Base-by-base conservation (phyloP, 768 basidiomycete species). In the Rhizopogon sp. region DNA sequence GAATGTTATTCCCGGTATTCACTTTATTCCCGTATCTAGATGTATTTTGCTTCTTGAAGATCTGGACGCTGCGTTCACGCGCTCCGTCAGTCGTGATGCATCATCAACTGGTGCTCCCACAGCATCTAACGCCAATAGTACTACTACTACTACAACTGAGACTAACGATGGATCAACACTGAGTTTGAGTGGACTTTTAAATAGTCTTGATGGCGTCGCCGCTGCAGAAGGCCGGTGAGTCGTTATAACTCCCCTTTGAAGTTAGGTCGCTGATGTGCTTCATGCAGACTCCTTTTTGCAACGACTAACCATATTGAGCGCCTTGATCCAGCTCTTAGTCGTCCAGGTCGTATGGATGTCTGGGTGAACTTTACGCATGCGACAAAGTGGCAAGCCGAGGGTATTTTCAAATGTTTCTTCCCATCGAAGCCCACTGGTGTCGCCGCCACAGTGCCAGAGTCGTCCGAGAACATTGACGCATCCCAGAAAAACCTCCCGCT, bases 251-350 rank as follows among this genome's bases (percentile, higher is more conserved):
- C 40, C 45, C 57, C 58, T 59, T 56, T 49, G 52, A 62, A 85
- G 88, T 41, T 77, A 94, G 55, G 76, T 94, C 9, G 93, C 94
- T 69, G 92, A 92, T 50, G 92, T 91, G 3, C 46, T 56, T 61
- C 58, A 57, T 47, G 52, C 62, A 86, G 90, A 40, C 79, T 96
- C 56, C 77, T 95, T 9, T 94, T 95, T 69, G 93, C 92, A 52
- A 93, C 91, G 6, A 93, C 91, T 11, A 97, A 97, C 72, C 93
- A 96, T 66, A 91, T 93, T 62, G 92, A 96, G 66, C 86, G 91
- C 44, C 79, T 97, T 35, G 93, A 97, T 70, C 92, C 88, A 47
- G 91, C 92, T 4, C 79, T 95, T 37, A 89, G 84, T 67, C 82
- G 91, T 20, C 89, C 93, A 29, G 93, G 93, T 55, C 88, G 90